phyloP scores from a whole-genome alignment of 495 filamentous ascomycete species.

The Trichoderma erinaceum region DNA sequence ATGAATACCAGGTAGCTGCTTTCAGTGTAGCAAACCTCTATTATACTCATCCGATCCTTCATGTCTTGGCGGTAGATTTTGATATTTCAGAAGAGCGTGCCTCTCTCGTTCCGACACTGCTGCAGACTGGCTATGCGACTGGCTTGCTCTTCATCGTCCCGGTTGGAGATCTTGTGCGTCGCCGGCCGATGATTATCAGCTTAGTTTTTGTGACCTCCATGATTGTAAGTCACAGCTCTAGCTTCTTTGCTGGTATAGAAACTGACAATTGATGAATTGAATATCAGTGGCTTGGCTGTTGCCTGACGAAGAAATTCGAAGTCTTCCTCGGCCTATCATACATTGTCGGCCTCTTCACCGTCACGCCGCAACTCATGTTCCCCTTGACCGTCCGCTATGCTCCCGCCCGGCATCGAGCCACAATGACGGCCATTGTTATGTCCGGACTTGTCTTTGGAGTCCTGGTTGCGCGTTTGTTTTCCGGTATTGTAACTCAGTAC shows the following conservation, averaged over 20 bases:
- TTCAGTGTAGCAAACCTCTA: constrained; percentile 69
- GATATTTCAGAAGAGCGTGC: constrained; percentile 50
- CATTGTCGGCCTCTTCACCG: constrained; percentile 65
- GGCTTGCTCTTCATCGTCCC: constrained; percentile 72
- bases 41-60: constrained; percentile 65
- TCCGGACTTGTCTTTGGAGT: constrained; percentile 74
- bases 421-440: constrained; percentile 64
- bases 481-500: constrained; percentile 66
- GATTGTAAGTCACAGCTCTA: constrained; percentile 38
- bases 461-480: constrained; percentile 68
- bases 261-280: constrained; percentile 13
- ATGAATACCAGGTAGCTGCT: constrained; percentile 24
- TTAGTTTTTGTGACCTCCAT: constrained; percentile 62
- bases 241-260: neutral
- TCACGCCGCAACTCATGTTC: constrained; percentile 82
- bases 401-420: constrained; percentile 59
- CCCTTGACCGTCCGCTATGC: constrained; percentile 78
- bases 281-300: constrained; percentile 57
- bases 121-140: constrained; percentile 71
- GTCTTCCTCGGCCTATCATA: constrained; percentile 65
- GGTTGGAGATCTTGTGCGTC: constrained; percentile 62
- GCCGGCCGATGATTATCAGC: constrained; percentile 60
- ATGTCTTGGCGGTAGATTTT: constrained; percentile 60
- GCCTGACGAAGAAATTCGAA: constrained; percentile 57
- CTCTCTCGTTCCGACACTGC: constrained; percentile 59